Percentiles rank a stretch among this genome's conserved stretches.
Evolutionary conservation across 345 rosid genomes (phyloP).

Genomic region (Eucalyptus cloeziana): DNA sequence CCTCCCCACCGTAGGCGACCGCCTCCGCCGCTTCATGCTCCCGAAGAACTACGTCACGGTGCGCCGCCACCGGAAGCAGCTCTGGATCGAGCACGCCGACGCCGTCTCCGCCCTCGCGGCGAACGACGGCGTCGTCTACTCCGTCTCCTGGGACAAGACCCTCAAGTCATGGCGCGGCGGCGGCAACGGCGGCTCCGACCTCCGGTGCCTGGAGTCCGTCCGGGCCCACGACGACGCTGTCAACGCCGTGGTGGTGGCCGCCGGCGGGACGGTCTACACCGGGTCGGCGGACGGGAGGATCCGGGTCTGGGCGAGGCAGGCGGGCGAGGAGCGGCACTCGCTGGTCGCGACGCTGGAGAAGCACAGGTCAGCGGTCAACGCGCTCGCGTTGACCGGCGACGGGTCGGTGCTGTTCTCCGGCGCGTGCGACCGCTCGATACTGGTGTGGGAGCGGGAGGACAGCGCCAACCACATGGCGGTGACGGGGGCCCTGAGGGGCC

Average conservation of each 20-base stretch:
- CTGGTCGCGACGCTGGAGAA: constrained; percentile 65
- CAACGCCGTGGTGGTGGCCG: constrained; percentile 62
- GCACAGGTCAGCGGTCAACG: constrained; percentile 86
- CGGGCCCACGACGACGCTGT: constrained; percentile 81
- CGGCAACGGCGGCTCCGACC: constrained; percentile 22
- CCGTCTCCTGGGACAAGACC: constrained; percentile 84
- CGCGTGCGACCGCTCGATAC: constrained; percentile 85
- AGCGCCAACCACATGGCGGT: constrained; percentile 60
- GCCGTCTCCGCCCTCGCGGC: constrained; percentile 74
- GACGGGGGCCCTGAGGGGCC: constrained; percentile 84
- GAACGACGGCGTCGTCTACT: constrained; percentile 43
- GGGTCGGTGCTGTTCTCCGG: constrained; percentile 84
- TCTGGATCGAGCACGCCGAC: constrained; percentile 92
- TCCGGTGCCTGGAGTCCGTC: constrained; percentile 66
- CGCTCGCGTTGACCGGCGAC: constrained; percentile 55
- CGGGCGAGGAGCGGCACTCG: constrained; percentile 29
- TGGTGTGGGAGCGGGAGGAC: constrained; percentile 93
- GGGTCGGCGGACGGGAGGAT: constrained; percentile 83
- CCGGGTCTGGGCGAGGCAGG: constrained; percentile 65
- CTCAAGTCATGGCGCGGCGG: constrained; percentile 53
- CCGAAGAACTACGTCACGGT: constrained; percentile 76
- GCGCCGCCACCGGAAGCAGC: constrained; percentile 60
- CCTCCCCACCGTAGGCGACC: constrained; percentile 75
- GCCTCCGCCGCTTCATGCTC: constrained; percentile 52
- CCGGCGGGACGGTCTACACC: constrained; percentile 63